phyloP scores from a whole-genome alignment of 108 stramenopile species.

The Parietichytrium sp. region DNA sequence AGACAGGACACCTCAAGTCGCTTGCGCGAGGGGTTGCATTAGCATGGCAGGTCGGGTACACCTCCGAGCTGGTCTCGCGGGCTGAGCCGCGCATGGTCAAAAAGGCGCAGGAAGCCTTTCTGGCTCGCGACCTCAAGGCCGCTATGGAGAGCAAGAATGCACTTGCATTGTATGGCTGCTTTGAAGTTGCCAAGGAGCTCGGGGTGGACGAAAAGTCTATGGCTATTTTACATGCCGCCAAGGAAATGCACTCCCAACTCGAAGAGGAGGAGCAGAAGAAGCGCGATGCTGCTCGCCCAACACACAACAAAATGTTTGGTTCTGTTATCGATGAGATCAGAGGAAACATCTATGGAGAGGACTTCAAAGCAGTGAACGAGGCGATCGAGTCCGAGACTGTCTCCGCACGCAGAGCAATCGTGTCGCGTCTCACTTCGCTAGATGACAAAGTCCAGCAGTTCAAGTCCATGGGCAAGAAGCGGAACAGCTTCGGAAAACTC shows the following conservation, averaged over 20 bases:
- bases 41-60: background rate
- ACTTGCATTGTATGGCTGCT: background rate
- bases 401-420: no score
- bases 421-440: no score
- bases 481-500: conserved; percentile 14
- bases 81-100: conserved; percentile 12
- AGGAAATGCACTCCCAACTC: background rate
- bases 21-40: background rate
- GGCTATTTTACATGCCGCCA: background rate
- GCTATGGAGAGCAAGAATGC: background rate
- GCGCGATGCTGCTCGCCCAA: conserved; percentile 14
- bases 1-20: background rate
- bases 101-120: background rate
- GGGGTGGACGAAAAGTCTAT: background rate
- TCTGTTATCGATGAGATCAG: background rate
- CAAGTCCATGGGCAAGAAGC: background rate
- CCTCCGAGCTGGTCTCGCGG: conserved; percentile 6
- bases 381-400: no score
- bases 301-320: conserved; percentile 13
- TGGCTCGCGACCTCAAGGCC: background rate
- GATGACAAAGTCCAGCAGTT: no score
- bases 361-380: no score
- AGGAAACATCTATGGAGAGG: conserved; percentile 1
- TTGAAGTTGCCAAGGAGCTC: background rate
- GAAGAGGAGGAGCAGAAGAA: conserved; percentile 12